These are phyloP conservation scores for Fraxinus quadrangulata DNA, from an alignment of 257 asterid genomes.

Conservation along the genomic window DNA sequence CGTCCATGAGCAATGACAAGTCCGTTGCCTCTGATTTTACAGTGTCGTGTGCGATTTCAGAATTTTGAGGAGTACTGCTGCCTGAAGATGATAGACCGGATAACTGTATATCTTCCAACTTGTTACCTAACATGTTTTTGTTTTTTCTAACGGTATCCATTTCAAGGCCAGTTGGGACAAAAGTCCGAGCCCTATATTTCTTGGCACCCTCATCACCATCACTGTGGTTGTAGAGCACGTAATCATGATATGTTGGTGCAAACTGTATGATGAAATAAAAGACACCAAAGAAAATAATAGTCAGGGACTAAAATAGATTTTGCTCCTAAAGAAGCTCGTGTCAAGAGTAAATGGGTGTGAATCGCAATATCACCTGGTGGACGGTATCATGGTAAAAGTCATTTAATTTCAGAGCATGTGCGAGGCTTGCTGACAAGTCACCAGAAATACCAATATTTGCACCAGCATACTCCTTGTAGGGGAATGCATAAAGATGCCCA, in stretches of 20 bases:
- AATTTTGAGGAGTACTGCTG: conserved; percentile 39
- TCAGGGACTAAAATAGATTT: neutral
- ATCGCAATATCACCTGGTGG: conserved; percentile 67
- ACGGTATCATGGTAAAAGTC: conserved; percentile 96
- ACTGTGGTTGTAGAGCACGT: conserved; percentile 86
- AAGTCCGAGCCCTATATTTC: conserved; percentile 91
- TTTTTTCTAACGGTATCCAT: conserved; percentile 89
- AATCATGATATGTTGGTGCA: conserved; percentile 97
- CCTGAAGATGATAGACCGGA: conserved; percentile 63
- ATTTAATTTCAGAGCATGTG: conserved; percentile 81
- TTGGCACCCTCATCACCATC: conserved; percentile 89
- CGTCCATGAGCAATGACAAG: conserved; percentile 59
- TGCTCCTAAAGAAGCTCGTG: conserved; percentile 1
- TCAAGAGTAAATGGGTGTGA: conserved; percentile 4
- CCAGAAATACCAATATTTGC: conserved; percentile 77
- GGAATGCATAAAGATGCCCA: conserved; percentile 91
- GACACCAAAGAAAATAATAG: neutral
- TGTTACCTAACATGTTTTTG: conserved; percentile 61
- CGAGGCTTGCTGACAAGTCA: conserved; percentile 78
- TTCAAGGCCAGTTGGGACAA: conserved; percentile 93
- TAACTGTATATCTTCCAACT: conserved; percentile 64
- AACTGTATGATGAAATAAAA: conserved; percentile 53
- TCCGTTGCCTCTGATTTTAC: conserved; percentile 58
- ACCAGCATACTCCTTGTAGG: conserved; percentile 95
- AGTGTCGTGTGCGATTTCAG: conserved; percentile 30